Conservation (phyloP, 1,284 basidiomycete genomes). For the Vanrija sp. region DNA sequence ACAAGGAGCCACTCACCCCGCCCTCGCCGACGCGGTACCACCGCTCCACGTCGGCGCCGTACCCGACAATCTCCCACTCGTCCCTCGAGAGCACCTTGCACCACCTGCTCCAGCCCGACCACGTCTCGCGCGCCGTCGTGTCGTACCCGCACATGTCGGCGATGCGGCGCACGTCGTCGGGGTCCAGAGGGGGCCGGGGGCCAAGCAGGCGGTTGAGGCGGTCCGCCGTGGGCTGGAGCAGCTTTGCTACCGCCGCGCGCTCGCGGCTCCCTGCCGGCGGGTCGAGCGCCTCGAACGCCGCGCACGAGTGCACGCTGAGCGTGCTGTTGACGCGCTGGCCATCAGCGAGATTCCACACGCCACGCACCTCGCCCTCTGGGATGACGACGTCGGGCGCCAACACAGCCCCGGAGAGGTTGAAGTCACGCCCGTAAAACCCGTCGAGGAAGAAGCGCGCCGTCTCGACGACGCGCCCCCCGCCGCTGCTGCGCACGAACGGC, state of each 20-base stretch:
- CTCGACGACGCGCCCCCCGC: slow-evolving; percentile 60
- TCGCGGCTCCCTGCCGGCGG: not conserved
- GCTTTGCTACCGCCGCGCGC: not conserved
- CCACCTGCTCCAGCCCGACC: slow-evolving; percentile 58
- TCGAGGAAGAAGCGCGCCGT: slow-evolving; percentile 66
- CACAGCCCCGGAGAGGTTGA: slow-evolving; percentile 12
- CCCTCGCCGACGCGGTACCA: slow-evolving; percentile 60
- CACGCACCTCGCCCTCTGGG: slow-evolving; percentile 29
- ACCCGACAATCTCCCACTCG: slow-evolving; percentile 64
- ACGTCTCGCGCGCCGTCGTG: slow-evolving; percentile 49
- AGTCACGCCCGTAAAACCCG: slow-evolving; percentile 25
- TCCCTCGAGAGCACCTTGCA: slow-evolving; percentile 61
- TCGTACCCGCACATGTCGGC: slow-evolving; percentile 76
- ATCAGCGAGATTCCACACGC: not conserved
- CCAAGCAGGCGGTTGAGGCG: slow-evolving; percentile 50
- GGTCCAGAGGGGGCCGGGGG: slow-evolving; percentile 60
- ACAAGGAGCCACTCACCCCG: slow-evolving; percentile 54
- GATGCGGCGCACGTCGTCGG: slow-evolving; percentile 59
- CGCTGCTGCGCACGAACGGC: slow-evolving; percentile 66
- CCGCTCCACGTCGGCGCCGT: slow-evolving; percentile 68
- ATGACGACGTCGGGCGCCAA: slow-evolving; percentile 28
- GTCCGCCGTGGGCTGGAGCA: slow-evolving; percentile 1
- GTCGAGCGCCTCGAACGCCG: slow-evolving; percentile 52
- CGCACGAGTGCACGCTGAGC: slow-evolving; percentile 65
- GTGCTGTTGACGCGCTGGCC: slow-evolving; percentile 62